These are phyloP conservation scores for Botrytis aclada DNA, from an alignment of 2,329 filamentous ascomycete genomes.

Conservation along the genomic window DNA sequence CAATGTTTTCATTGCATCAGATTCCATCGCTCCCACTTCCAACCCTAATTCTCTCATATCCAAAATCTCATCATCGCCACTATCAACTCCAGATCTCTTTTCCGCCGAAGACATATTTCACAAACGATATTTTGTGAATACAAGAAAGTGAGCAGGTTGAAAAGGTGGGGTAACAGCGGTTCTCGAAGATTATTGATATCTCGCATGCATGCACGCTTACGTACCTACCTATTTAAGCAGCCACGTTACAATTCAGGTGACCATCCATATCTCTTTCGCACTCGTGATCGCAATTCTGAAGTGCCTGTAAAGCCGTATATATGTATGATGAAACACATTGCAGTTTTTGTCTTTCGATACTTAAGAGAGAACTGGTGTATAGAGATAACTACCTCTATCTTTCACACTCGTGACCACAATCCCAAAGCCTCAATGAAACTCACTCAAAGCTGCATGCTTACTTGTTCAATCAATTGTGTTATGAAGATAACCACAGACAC, in stretches of 20 bases:
- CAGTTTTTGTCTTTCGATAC: no score
- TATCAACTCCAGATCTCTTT: background rate
- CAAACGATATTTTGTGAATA: background rate
- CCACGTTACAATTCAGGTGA: background rate
- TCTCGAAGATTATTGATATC: background rate
- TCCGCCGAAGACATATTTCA: background rate
- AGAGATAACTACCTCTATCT: background rate
- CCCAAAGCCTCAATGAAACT: background rate
- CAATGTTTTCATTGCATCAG: background rate
- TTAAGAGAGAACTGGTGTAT: no score
- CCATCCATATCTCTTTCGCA: background rate
- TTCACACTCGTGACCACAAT: background rate
- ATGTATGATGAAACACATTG: no score
- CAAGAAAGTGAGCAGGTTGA: background rate
- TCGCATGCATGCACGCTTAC: background rate
- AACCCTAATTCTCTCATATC: accelerated
- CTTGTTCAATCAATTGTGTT: no score
- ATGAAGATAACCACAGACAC: no score
- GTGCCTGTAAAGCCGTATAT: accelerated
- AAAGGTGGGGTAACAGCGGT: background rate
- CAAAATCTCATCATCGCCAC: background rate
- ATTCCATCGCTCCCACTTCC: background rate
- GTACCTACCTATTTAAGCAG: background rate
- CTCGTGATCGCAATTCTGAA: background rate
- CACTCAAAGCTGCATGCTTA: background rate